Evolutionary conservation across 805 yeast species (phyloP).

Genomic region (Starmera dryadoides): DNA sequence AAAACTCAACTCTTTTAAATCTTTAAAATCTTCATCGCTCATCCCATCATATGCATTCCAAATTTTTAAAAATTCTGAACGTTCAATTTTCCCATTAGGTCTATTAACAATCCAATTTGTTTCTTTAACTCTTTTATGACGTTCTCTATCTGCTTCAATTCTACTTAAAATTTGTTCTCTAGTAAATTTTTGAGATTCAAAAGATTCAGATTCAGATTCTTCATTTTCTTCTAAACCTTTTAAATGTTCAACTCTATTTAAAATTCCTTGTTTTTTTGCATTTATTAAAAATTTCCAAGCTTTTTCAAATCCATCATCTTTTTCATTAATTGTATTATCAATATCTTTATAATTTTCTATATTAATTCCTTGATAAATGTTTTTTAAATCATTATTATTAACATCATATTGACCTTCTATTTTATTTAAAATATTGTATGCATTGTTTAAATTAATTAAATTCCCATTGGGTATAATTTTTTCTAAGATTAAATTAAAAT

Average conservation of each 20-base stretch:
- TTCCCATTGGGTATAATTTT: slow-evolving; percentile 28
- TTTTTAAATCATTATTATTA: slow-evolving; percentile 3
- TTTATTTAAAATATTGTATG: slow-evolving; percentile 11
- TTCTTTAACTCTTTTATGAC: slow-evolving; percentile 82
- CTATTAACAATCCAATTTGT: slow-evolving; percentile 65
- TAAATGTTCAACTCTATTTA: slow-evolving; percentile 6
- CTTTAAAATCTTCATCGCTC: slow-evolving; percentile 39
- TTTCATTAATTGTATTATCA: background rate
- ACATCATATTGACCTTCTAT: slow-evolving; percentile 10
- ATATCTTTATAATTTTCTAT: slow-evolving; percentile 2
- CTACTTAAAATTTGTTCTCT: slow-evolving; percentile 58
- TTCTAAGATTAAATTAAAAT: slow-evolving; percentile 25
- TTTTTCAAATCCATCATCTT: slow-evolving; percentile 9
- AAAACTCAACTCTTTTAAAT: slow-evolving; percentile 46
- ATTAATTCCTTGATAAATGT: slow-evolving; percentile 1
- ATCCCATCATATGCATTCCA: slow-evolving; percentile 31
- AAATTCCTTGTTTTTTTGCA: slow-evolving; percentile 11
- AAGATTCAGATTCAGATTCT: background rate
- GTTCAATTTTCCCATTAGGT: slow-evolving; percentile 29
- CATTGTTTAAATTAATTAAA: slow-evolving; percentile 13
- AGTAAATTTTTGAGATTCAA: slow-evolving; percentile 14
- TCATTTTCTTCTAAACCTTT: slow-evolving; percentile 1
- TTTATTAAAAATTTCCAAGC: slow-evolving; percentile 17
- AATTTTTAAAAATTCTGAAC: slow-evolving; percentile 42
- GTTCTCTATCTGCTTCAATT: slow-evolving; percentile 90